Evolutionary conservation across 306 rosid species (phyloP).

Genomic region (Castanopsis chinensis): DNA sequence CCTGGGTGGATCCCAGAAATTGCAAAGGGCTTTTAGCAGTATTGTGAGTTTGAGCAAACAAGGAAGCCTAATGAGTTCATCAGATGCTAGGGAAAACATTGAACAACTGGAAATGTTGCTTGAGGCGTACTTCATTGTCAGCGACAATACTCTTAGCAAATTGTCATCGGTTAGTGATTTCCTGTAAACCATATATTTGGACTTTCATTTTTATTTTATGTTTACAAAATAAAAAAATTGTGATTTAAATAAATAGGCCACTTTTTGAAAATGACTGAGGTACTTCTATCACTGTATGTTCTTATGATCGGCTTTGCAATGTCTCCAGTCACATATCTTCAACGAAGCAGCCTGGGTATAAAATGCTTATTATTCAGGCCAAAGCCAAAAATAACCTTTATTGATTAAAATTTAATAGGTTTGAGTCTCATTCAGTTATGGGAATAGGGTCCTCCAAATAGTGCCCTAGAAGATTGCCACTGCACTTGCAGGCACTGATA

Average conservation of each 20-base stretch:
- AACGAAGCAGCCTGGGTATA: not conserved
- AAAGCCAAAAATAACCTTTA: constrained; percentile 1
- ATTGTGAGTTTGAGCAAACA: constrained; percentile 55
- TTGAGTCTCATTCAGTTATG: constrained; percentile 2
- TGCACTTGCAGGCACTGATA: not conserved
- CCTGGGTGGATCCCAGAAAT: constrained; percentile 35
- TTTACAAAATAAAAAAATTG: not conserved
- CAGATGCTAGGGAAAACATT: constrained; percentile 60
- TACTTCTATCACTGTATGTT: not conserved
- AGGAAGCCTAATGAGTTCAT: constrained; percentile 61
- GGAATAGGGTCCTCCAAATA: not conserved
- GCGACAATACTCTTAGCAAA: constrained; percentile 86
- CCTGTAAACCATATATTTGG: constrained; percentile 12
- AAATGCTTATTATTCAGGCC: constrained; percentile 1
- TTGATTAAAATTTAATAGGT: not conserved
- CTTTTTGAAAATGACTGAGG: not conserved
- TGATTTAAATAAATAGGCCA: not conserved
- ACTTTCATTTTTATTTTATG: constrained; percentile 1
- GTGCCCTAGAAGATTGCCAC: constrained; percentile 1
- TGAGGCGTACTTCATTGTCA: constrained; percentile 97
- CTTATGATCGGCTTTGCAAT: not conserved
- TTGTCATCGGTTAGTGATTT: constrained; percentile 68
- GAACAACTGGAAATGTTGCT: constrained; percentile 92
- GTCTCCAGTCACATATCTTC: not conserved
- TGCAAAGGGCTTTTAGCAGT: constrained; percentile 80